Percentiles rank a stretch among this genome's conserved stretches.
These are phyloP conservation scores for Leccinum pseudoinsigne DNA, from an alignment of 1,284 basidiomycete genomes.

Conservation along the genomic window DNA sequence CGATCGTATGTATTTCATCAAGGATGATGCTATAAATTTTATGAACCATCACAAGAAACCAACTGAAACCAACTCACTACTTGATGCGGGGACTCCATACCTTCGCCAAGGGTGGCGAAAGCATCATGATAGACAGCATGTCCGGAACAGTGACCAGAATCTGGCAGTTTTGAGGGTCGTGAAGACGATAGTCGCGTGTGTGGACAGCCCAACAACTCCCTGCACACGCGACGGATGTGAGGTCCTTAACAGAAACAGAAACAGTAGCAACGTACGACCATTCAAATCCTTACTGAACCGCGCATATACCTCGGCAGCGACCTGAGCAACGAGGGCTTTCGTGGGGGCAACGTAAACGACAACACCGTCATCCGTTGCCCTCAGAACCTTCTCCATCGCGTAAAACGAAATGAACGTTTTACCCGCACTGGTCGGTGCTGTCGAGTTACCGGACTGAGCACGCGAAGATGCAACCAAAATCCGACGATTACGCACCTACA, in stretches of 20 bases:
- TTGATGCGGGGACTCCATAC: constrained; percentile 64
- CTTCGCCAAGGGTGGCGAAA: constrained; percentile 61
- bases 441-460: background rate
- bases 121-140: constrained; percentile 63
- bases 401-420: constrained; percentile 79
- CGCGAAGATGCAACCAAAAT: background rate
- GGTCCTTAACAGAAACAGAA: background rate
- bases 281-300: constrained; percentile 62
- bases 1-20: constrained; percentile 73
- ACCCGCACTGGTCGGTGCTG: constrained; percentile 67
- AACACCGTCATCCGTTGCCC: constrained; percentile 60
- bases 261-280: constrained; percentile 38
- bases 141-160: constrained; percentile 74
- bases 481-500: constrained; percentile 46
- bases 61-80: constrained; percentile 38
- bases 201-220: constrained; percentile 67
- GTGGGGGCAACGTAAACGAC: constrained; percentile 76
- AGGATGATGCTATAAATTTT: constrained; percentile 54
- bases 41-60: background rate
- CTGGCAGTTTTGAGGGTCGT: constrained; percentile 65
- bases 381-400: constrained; percentile 68
- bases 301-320: constrained; percentile 70
- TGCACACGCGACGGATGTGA: constrained; percentile 21
- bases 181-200: constrained; percentile 64
- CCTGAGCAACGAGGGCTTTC: constrained; percentile 68